These are phyloP conservation scores for Cordyceps cateniannulata DNA, from an alignment of 2,329 filamentous ascomycete species.

Conservation along the genomic window DNA sequence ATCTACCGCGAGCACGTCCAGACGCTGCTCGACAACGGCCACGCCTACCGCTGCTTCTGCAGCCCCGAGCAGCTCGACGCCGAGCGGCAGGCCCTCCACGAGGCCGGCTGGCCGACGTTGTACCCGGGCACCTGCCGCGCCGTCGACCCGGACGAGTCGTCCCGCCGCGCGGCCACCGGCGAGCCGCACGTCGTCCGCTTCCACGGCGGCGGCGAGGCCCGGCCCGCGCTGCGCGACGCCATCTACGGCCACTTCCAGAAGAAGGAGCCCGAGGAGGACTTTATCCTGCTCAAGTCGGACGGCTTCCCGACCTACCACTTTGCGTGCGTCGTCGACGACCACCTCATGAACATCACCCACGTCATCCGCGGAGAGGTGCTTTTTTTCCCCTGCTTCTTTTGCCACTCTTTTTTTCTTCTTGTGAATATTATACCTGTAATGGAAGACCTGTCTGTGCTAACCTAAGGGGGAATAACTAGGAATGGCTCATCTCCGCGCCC, in stretches of 20 bases:
- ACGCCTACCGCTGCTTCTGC: constrained; percentile 94
- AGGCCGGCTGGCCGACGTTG: constrained; percentile 35
- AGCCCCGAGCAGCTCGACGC: constrained; percentile 61
- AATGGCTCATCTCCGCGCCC: constrained; percentile 95
- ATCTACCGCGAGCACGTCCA: constrained; percentile 68
- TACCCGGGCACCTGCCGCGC: constrained; percentile 64
- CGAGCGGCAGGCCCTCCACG: constrained; percentile 57
- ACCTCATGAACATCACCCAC: constrained; percentile 91
- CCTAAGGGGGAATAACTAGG: constrained; percentile 29
- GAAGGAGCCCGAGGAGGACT: constrained; percentile 61
- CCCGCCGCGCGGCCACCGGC: constrained; percentile 59
- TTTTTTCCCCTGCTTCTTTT: background rate
- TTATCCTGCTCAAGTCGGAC: constrained; percentile 85
- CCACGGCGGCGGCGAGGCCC: constrained; percentile 44
- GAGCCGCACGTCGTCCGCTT: constrained; percentile 75
- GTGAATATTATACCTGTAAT: background rate
- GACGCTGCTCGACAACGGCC: constrained; percentile 59
- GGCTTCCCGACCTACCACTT: constrained; percentile 94
- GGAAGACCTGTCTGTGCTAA: background rate
- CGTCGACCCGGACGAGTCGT: constrained; percentile 60
- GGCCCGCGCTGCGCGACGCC: constrained; percentile 64
- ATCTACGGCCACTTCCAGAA: constrained; percentile 67
- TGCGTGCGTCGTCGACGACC: constrained; percentile 94
- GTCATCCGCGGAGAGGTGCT: constrained; percentile 71
- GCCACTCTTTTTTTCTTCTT: no score